Evolutionary conservation across 1,139 yeast species (phyloP), one percentile per base, ranked within the genome.

Genomic region (Blastobotrys malaysiensis): DNA sequence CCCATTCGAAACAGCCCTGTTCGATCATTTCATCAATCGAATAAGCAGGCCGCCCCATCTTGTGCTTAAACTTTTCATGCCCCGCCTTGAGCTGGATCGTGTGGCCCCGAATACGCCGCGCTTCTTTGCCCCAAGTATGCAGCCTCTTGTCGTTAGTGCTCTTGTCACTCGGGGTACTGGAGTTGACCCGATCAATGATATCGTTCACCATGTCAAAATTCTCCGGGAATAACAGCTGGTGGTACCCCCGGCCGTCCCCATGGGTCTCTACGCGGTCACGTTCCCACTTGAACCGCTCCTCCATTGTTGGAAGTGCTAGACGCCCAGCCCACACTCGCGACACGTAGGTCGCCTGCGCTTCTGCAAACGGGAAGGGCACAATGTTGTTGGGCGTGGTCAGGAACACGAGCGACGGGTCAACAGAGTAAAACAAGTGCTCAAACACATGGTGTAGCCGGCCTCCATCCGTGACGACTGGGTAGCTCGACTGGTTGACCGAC

Each of bases 321-420:
- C 77, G 70, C 1, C 80, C 79, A 3, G 76, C 68, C 73, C 81
- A 82, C 3, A 82, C 76, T 59, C 85, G 75, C 11, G 83, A 79
- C 43, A 82, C 69, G 62, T 80, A 75, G 4, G 80, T 74, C 1
- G 80, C 84, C 62, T 83, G 88, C 11, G 80, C 68, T 63, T 84
- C 88, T 1, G 84, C 75, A 1, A 78, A 64, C 49, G 85, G 79
- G 59, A 84, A 79, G 1, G 88, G 87, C 14, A 83, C 73, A 14
- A 81, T 78, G 58, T 75, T 73, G 57, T 79, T 73, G 11, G 82
- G 79, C 53, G 80, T 69, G 2, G 82, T 79, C 24, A 80, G 71
- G 47, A 83, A 71, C 1, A 80, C 82, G 55, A 84, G 63, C 1
- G 84, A 76, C 2, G 87, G 85, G 61, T 81, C 84, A 46, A 76